Evolutionary conservation across 495 filamentous ascomycete species (phyloP).

Genomic region (Tuber brumale): DNA sequence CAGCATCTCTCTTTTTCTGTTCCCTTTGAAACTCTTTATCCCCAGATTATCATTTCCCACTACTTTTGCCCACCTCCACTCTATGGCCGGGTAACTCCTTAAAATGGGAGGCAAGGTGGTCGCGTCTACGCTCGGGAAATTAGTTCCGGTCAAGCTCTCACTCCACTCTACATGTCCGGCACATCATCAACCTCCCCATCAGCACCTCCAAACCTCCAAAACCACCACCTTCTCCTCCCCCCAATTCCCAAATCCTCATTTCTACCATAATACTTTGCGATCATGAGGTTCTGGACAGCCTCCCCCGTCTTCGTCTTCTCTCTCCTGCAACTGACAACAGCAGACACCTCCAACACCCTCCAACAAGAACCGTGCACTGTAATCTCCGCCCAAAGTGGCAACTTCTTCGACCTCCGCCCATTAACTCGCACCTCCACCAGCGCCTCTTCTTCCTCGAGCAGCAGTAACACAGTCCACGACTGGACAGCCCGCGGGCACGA

Average conservation of each 20-base stretch:
- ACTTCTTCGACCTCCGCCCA: constrained; percentile 84
- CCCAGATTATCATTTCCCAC: neutral
- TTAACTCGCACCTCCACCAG: constrained; percentile 53
- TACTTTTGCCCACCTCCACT: neutral
- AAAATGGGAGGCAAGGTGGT: neutral
- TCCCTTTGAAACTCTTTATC: neutral
- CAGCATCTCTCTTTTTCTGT: neutral
- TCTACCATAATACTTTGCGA: constrained; percentile 1
- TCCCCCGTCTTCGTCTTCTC: constrained; percentile 19
- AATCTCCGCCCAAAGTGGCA: constrained; percentile 61
- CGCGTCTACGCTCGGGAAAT: neutral
- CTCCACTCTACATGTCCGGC: neutral
- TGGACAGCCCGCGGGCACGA: constrained; percentile 81
- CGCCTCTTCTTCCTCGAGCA: constrained; percentile 40
- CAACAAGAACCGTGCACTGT: constrained; percentile 63
- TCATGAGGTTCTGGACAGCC: constrained; percentile 36
- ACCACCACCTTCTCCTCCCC: constrained; percentile 6
- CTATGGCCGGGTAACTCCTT: neutral
- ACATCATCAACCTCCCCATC: neutral
- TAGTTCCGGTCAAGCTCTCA: neutral
- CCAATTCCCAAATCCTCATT: neutral
- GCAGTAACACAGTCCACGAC: constrained; percentile 47
- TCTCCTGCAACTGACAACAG: constrained; percentile 9
- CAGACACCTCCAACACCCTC: constrained; percentile 28
- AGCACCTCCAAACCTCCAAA: neutral